phyloP scores from a whole-genome alignment of 306 rosid species.

The Inga laurina region DNA sequence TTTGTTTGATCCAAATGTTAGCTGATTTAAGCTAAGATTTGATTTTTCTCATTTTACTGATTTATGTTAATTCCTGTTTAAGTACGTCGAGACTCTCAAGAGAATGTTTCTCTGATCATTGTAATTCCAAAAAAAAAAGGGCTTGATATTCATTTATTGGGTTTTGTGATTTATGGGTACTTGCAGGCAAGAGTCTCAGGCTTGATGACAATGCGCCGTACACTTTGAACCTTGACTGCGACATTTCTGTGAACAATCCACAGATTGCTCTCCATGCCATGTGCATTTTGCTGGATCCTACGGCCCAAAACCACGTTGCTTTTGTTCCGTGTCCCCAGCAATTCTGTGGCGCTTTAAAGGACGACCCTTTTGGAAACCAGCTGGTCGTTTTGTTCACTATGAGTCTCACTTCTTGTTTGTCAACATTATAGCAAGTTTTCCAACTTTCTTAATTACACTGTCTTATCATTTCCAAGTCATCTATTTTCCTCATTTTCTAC shows the following conservation, averaged over 20 bases:
- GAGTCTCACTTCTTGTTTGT: neutral
- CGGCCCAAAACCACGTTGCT: slow-evolving; percentile 50
- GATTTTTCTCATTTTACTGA: too few relatives aligned
- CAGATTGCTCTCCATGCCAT: slow-evolving; percentile 50
- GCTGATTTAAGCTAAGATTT: too few relatives aligned
- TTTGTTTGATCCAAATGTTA: too few relatives aligned
- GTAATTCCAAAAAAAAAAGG: too few relatives aligned
- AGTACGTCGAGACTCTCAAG: too few relatives aligned
- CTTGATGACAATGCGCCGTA: slow-evolving; percentile 72
- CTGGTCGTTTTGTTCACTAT: slow-evolving; percentile 32
- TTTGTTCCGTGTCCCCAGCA: slow-evolving; percentile 56
- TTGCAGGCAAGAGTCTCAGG: slow-evolving; percentile 70
- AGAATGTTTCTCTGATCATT: too few relatives aligned
- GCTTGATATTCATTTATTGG: too few relatives aligned
- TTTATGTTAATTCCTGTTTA: too few relatives aligned
- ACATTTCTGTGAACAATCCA: slow-evolving; percentile 49
- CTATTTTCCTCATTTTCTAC: neutral
- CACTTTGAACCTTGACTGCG: slow-evolving; percentile 66
- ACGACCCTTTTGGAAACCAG: slow-evolving; percentile 79
- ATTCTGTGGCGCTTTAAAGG: slow-evolving; percentile 58
- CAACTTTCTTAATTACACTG: neutral
- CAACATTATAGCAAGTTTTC: neutral
- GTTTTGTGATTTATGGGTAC: too few relatives aligned
- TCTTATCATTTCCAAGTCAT: neutral
- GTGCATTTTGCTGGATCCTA: slow-evolving; percentile 52